Evolutionary conservation across 2,329 filamentous ascomycete species (phyloP), one percentile per base, ranked within the genome.

Genomic region (Fusarium aywerte): DNA sequence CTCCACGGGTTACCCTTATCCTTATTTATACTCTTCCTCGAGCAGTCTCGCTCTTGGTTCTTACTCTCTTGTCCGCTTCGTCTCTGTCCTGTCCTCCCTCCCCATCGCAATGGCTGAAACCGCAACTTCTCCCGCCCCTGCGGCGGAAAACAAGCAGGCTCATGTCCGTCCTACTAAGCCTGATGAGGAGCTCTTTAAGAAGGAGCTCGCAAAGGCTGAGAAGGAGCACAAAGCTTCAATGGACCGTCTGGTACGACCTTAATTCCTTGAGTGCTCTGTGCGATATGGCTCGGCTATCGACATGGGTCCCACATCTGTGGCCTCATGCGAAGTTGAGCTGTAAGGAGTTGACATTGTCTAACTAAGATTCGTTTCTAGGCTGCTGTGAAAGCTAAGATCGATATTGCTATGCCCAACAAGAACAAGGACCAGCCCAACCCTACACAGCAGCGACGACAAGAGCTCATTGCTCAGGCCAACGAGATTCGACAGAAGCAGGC

Each of bases 401-500:
- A 97, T 59, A 83, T 89, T 68, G 92, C 92, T 62, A 86, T 90
- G 75, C 92, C 92, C 45, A 91, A 80, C 81, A 88, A 87, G 81
- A 85, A 84, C 79, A 85, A 92, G 82, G 93, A 95, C 77, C 89
- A 92, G 80, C 92, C 92, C 76, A 92, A 88, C 32, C 92, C 95
- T 15, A 84, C 87, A 63, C 90, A 89, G 75, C 93, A 97, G 84
- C 92, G 90, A 77, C 92, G 93, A 76, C 87, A 92, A 78, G 93
- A 97, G 79, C 89, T 98, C 69, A 91, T 93, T 74, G 83, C 88
- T 54, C 88, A 98, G 81, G 87, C 93, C 74, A 90, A 90, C 76
- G 87, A 91, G 71, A 97, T 99, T 80, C 90, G 92, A 67, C 87
- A 90, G 79, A 90, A 96, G 83, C 96, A 98, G 83, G 90, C 90